These are phyloP conservation scores for Exophiala oligosperma DNA, from an alignment of 2,329 filamentous ascomycete species.

Conservation along the genomic window DNA sequence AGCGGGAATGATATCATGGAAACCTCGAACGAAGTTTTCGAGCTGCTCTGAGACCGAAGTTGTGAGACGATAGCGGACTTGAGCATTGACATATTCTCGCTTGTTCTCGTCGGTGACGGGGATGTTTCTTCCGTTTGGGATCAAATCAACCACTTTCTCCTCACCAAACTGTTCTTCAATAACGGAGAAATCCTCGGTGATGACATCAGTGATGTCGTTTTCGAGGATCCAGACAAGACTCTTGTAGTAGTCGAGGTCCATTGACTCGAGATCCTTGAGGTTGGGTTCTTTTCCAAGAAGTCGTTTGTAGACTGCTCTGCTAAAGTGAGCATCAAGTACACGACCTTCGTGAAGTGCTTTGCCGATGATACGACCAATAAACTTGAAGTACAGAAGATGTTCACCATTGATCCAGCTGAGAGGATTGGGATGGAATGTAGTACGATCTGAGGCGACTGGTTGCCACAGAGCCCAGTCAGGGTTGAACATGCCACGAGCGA, in stretches of 20 bases:
- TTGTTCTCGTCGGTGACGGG: slow-evolving; percentile 97
- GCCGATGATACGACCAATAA: slow-evolving; percentile 96
- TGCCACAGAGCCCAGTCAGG: slow-evolving; percentile 96
- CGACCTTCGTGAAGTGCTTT: slow-evolving; percentile 96
- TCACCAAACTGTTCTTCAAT: slow-evolving; percentile 94
- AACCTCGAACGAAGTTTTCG: slow-evolving; percentile 87
- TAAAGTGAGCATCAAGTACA: slow-evolving; percentile 97
- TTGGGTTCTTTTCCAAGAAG: slow-evolving; percentile 94
- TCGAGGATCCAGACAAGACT: slow-evolving; percentile 97
- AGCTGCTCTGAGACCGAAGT: slow-evolving; percentile 93
- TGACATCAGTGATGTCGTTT: slow-evolving; percentile 97
- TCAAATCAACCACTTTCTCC: slow-evolving; percentile 80
- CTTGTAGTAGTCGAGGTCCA: slow-evolving; percentile 98
- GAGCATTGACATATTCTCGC: slow-evolving; percentile 90
- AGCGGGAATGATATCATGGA: slow-evolving; percentile 96
- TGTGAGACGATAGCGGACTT: slow-evolving; percentile 90
- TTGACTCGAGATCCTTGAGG: slow-evolving; percentile 98
- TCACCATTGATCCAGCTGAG: slow-evolving; percentile 92
- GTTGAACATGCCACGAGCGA: slow-evolving; percentile 98
- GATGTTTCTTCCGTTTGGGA: slow-evolving; percentile 85
- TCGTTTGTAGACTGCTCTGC: slow-evolving; percentile 95
- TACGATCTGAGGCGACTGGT: slow-evolving; percentile 93
- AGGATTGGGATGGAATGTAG: slow-evolving; percentile 97
- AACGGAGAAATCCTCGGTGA: slow-evolving; percentile 92
- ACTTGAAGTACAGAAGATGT: slow-evolving; percentile 98